Conservation (phyloP, 495 filamentous ascomycete species). For the Bryoglossum gracile region DNA sequence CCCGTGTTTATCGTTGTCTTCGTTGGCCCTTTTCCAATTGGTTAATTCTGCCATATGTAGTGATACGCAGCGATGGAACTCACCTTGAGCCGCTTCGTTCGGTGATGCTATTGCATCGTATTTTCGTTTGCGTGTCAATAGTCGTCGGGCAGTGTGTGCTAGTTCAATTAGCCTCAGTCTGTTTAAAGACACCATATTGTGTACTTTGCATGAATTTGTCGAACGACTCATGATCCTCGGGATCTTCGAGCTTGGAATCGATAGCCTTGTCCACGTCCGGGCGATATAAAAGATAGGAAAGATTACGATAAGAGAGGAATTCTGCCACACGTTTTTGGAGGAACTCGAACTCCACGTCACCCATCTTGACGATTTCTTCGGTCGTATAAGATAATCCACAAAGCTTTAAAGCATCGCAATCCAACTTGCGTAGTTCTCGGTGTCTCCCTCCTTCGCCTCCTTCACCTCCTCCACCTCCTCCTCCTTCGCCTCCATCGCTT, state of each 20-base stretch:
- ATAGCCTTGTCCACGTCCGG: slow-evolving; percentile 7
- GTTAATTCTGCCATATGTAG: slow-evolving; percentile 4
- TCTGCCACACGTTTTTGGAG: slow-evolving; percentile 7
- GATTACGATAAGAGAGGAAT: slow-evolving; percentile 5
- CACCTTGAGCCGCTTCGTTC: slow-evolving; percentile 1
- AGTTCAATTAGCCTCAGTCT: slow-evolving; percentile 7
- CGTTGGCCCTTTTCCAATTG: slow-evolving; percentile 6
- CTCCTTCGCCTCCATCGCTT: background rate
- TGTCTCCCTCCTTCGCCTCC: slow-evolving; percentile 5
- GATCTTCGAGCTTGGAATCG: slow-evolving; percentile 2
- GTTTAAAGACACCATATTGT: slow-evolving; percentile 2
- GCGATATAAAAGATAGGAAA: slow-evolving; percentile 10
- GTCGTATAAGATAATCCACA: slow-evolving; percentile 9
- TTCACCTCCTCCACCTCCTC: background rate
- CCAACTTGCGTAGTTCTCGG: slow-evolving; percentile 1
- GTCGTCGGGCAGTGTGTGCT: slow-evolving; percentile 7
- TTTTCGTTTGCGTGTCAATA: background rate
- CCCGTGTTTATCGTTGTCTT: slow-evolving; percentile 3
- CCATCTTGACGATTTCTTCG: slow-evolving; percentile 9
- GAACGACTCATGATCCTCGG: slow-evolving; percentile 3
- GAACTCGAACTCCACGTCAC: slow-evolving; percentile 7
- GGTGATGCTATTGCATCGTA: background rate
- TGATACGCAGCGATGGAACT: slow-evolving; percentile 1
- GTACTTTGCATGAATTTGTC: slow-evolving; percentile 8
- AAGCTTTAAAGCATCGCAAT: slow-evolving; percentile 9